These are phyloP conservation scores for Ophiognomonia clavigignenti-juglandacearum DNA, from an alignment of 2,329 filamentous ascomycete genomes.

Conservation along the genomic window DNA sequence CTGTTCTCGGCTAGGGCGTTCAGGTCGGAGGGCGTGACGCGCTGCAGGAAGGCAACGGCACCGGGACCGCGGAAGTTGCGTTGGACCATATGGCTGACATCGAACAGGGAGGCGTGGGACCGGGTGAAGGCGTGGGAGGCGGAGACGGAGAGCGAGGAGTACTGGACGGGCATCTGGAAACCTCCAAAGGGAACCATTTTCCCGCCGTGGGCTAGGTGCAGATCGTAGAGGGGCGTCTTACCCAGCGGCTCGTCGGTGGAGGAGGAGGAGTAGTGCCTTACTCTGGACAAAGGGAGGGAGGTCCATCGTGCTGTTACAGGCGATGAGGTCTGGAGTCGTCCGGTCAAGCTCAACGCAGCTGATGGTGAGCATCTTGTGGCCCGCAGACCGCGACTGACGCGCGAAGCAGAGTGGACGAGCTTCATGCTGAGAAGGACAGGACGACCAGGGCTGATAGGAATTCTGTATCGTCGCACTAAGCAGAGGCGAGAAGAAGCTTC, in stretches of 20 bases:
- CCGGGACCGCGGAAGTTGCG: constrained; percentile 79
- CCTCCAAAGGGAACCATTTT: constrained; percentile 98
- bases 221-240: constrained; percentile 31
- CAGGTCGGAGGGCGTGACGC: constrained; percentile 73
- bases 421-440: no score
- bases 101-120: constrained; percentile 83
- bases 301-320: neutral
- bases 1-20: constrained; percentile 58
- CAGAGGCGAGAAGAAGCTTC: no score
- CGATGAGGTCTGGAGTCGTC: neutral
- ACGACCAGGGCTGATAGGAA: no score
- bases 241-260: constrained; percentile 16
- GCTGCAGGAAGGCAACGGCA: constrained; percentile 76
- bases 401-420: no score
- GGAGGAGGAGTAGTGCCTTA: constrained; percentile 13
- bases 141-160: constrained; percentile 68
- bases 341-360: neutral
- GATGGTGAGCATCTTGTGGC: neutral
- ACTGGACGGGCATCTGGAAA: constrained; percentile 90
- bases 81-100: constrained; percentile 96
- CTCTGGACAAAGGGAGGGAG: neutral
- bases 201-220: constrained; percentile 61
- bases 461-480: no score
- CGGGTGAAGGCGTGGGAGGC: constrained; percentile 90
- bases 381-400: no score